Conservation (phyloP, 345 rosid species). For the Durio zibethinus region DNA sequence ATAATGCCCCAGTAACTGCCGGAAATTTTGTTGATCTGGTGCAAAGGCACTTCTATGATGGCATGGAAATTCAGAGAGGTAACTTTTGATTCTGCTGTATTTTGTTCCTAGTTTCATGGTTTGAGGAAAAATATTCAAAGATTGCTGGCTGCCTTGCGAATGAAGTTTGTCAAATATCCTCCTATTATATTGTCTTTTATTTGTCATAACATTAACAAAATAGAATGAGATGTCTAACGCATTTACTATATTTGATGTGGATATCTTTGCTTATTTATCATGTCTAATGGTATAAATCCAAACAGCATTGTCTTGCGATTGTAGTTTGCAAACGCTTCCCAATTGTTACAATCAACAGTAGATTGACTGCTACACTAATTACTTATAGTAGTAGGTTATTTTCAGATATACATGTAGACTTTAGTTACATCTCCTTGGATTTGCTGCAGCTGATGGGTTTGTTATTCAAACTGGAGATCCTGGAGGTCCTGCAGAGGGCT, state of each 20-base stretch:
- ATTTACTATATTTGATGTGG: neutral
- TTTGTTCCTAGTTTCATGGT: neutral
- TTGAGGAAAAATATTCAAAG: neutral
- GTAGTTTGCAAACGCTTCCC: neutral
- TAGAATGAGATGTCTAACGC: neutral
- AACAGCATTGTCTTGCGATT: neutral
- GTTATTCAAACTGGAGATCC: conserved; percentile 99
- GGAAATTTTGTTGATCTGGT: conserved; percentile 95
- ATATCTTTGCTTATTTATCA: neutral
- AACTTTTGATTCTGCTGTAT: conserved; percentile 5
- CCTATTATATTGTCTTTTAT: neutral
- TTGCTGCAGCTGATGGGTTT: conserved; percentile 89
- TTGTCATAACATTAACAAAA: neutral
- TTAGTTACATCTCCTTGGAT: conserved; percentile 4
- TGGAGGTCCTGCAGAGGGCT: conserved; percentile 93
- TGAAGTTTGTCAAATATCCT: neutral
- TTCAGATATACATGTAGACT: neutral
- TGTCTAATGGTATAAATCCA: neutral
- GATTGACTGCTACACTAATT: neutral
- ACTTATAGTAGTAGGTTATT: neutral
- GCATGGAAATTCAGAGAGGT: conserved; percentile 99
- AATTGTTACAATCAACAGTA: neutral
- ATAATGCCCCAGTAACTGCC: conserved; percentile 93
- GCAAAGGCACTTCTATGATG: conserved; percentile 89
- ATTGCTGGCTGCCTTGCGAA: neutral